phyloP scores from a whole-genome alignment of 2,329 filamentous ascomycete species.

The Colletotrichum shisoi region DNA sequence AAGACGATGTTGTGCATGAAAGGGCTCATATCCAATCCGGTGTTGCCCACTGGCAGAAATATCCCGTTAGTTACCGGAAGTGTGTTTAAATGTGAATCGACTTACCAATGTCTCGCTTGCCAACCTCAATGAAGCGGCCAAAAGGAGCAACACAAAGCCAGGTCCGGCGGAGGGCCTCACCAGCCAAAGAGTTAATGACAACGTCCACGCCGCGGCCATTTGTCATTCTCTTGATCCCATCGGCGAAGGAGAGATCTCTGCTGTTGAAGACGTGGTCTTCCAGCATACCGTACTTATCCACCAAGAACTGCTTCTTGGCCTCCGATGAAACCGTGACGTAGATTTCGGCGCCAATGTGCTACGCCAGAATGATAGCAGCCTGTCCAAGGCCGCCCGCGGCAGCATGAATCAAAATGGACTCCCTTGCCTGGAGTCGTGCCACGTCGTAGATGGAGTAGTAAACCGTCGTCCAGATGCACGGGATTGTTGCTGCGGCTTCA shows the following conservation, averaged over 20 bases:
- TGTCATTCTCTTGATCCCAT: slow-evolving; percentile 43
- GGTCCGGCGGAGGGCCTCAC: slow-evolving; percentile 44
- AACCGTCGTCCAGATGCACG: slow-evolving; percentile 44
- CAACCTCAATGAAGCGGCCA: slow-evolving; percentile 50
- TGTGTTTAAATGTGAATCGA: no score
- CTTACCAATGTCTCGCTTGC: slow-evolving; percentile 45
- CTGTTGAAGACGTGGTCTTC: slow-evolving; percentile 49
- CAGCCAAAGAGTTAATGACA: slow-evolving; percentile 46
- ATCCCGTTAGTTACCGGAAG: no score
- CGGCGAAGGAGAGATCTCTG: slow-evolving; percentile 45
- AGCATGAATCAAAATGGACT: slow-evolving; percentile 52
- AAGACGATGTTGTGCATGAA: no score
- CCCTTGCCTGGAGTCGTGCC: slow-evolving; percentile 47
- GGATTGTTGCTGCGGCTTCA: slow-evolving; percentile 43
- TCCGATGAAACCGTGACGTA: slow-evolving; percentile 51
- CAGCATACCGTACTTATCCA: slow-evolving; percentile 44
- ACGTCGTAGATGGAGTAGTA: slow-evolving; percentile 38
- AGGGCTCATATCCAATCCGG: no score
- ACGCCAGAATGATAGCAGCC: slow-evolving; percentile 50
- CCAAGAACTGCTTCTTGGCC: slow-evolving; percentile 45
- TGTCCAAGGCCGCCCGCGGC: slow-evolving; percentile 52
- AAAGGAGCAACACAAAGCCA: slow-evolving; percentile 48
- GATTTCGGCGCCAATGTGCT: slow-evolving; percentile 51
- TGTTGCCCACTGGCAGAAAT: slow-evolving; percentile 41
- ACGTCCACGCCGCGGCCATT: slow-evolving; percentile 46